A percentile compares a stretch with the other conserved stretches of the same genome.
Evolutionary conservation across 2,329 filamentous ascomycete genomes (phyloP).

Genomic region (Ceratocystis smalleyi): DNA sequence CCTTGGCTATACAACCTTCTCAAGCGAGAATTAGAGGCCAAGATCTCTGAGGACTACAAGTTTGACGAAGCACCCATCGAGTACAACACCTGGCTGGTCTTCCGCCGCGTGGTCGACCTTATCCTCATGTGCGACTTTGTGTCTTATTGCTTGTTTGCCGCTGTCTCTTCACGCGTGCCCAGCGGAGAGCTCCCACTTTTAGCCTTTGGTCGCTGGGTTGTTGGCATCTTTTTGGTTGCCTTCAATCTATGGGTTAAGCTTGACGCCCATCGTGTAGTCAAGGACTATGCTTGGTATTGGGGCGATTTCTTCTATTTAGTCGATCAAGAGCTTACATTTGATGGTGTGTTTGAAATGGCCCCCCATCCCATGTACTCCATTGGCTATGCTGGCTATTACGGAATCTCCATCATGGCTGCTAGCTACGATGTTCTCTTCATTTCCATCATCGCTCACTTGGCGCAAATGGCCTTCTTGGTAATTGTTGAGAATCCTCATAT

Average conservation of each 20-base stretch:
- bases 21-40: slow-evolving; percentile 81
- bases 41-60: slow-evolving; percentile 84
- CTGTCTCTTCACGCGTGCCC: slow-evolving; percentile 68
- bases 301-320: slow-evolving; percentile 98
- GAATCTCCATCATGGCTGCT: slow-evolving; percentile 93
- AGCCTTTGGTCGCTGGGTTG: slow-evolving; percentile 58
- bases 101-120: slow-evolving; percentile 85
- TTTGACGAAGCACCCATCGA: slow-evolving; percentile 88
- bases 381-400: slow-evolving; percentile 94
- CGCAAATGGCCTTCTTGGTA: slow-evolving; percentile 84
- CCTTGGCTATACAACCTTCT: slow-evolving; percentile 70
- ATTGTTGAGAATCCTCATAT: slow-evolving; percentile 95
- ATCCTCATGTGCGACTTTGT: slow-evolving; percentile 98
- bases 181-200: slow-evolving; percentile 53
- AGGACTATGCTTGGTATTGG: slow-evolving; percentile 99
- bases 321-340: slow-evolving; percentile 93
- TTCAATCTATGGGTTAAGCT: slow-evolving; percentile 99
- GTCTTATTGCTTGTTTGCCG: slow-evolving; percentile 89
- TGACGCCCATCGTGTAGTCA: slow-evolving; percentile 92
- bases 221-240: slow-evolving; percentile 62
- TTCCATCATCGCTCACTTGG: slow-evolving; percentile 83
- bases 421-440: slow-evolving; percentile 97
- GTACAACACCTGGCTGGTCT: slow-evolving; percentile 98
- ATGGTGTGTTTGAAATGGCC: slow-evolving; percentile 97
- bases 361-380: slow-evolving; percentile 99